Evolutionary conservation across 1,139 yeast genomes (phyloP), one percentile per base, ranked within the genome.

Genomic region (Pneumocystis murina): DNA sequence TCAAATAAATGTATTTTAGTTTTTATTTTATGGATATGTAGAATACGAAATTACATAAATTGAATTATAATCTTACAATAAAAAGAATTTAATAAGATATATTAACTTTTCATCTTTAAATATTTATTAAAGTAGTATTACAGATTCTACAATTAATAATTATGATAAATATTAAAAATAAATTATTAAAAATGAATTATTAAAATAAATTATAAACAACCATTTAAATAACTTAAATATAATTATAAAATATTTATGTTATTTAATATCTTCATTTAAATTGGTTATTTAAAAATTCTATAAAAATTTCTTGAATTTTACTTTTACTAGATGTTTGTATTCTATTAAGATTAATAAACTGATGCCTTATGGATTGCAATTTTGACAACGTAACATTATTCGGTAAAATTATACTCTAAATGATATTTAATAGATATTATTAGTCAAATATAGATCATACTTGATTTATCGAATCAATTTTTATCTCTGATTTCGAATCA

Each of bases 301-400:
- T 85, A 74, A 89, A 90, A 70, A 87, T 72, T 0, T 85, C 82
- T 7, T 79, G 79, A 58, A 91, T 87, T 70, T 96, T 77, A 60
- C 80, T 83, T 28, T 78, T 72, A 66, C 87, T 92, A 40, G 78
- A 74, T 59, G 62, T 83, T 71, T 96, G 80, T 80, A 90, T 83
- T 70, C 89, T 81, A 73, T 92, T 90, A 71, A 92, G 78, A 40
- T 83, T 78, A 40, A 91, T 82, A 72, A 86, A 92, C 36, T 91
- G 85, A 68, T 98, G 79, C 72, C 96, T 80, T 35, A 87, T 79
- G 67, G 97, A 79, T 71, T 91, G 96, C 63, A 92, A 74, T 69
- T 87, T 90, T 0, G 96, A 89, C 48, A 86, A 77, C 16, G 90
- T 82, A 12, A 88, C 83, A 12, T 78, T 77, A 2, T 83, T 72